Base-by-base conservation (phyloP, 169 alveolate genomes). In the Gregarina niphandrodes region DNA sequence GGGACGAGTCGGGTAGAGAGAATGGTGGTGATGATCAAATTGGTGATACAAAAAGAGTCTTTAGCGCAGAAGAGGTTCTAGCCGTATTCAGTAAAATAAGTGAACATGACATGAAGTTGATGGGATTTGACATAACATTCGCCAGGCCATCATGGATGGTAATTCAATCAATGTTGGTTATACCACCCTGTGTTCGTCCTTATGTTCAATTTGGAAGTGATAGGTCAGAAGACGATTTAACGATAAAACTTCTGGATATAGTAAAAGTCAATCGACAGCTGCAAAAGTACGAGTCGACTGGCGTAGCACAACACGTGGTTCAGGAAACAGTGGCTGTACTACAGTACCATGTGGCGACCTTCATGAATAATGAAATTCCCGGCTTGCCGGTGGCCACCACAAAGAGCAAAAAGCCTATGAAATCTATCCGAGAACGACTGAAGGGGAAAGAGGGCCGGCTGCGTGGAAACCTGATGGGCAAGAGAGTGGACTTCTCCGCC, bases 141-240 rank as follows among this genome's bases (percentile, higher is more conserved):
- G 70, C 93, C 13, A 61, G 72, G 24, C 99, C 99, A 1, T 73
- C 84, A 9, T 82, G 94, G 75, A 67, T 93, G 75, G 85, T 93
- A 2, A 77, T 86, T 28, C 77, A 84, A 43, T 80, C 65, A 20
- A 55, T 93, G 22, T 94, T 96, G 1, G 93, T 93, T 1, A 95
- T 97, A 39, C 99, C 99, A 0, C 99, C 98, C 0, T 80, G 91
- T 35, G 97, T 91, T 9, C 59, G 99, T 45, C 99, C 99, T 15
- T 83, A 87, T 20, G 97, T 82, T 13, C 80, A 69, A 19, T 80
- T 64, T 45, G 91, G 90, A 19, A 41, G 38, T 18, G 36, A 80
- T 40, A 67, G 97, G 49, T 68, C 90, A 45, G 96, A 93, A 54
- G 99, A 93, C 52, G 97, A 93, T 61, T 64, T 90, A 43, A 93